Evolutionary conservation across 208 protist species (phyloP).

Genomic region (Leishmania tarentolae): DNA sequence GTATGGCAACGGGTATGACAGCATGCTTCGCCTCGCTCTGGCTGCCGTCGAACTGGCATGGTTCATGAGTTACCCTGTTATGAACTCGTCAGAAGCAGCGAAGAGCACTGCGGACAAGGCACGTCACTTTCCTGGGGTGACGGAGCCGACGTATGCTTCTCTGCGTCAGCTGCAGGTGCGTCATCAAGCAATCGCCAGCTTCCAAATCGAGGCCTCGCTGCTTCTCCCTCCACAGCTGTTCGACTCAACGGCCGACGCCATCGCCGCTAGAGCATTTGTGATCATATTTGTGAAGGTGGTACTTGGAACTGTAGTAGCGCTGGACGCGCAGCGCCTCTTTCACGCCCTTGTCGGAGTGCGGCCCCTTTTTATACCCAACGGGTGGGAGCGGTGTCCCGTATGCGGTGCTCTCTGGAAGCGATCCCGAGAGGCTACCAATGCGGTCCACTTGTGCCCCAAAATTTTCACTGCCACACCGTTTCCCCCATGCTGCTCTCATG

Average conservation of each 20-base stretch:
- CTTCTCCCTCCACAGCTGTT: constrained; percentile 38
- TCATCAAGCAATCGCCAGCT: constrained; percentile 32
- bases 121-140: background rate
- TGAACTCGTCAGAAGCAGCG: constrained; percentile 13
- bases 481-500: constrained; percentile 6
- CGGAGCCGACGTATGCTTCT: constrained; percentile 28
- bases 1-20: constrained; percentile 62
- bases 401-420: constrained; percentile 55
- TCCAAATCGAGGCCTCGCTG: constrained; percentile 31
- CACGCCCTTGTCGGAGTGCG: constrained; percentile 67
- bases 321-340: constrained; percentile 64
- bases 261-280: constrained; percentile 20
- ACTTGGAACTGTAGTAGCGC: constrained; percentile 37
- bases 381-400: constrained; percentile 64
- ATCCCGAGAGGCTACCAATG: constrained; percentile 16
- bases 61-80: constrained; percentile 44
- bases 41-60: constrained; percentile 48
- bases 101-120: constrained; percentile 15
- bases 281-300: constrained; percentile 44
- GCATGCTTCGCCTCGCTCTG: constrained; percentile 43
- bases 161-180: constrained; percentile 27
- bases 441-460: constrained; percentile 30
- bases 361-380: constrained; percentile 55
- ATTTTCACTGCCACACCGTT: constrained; percentile 14
- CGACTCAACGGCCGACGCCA: constrained; percentile 13